Evolutionary conservation across 2,329 filamentous ascomycete species (phyloP).

Genomic region (Alternaria novae-zelandiae): DNA sequence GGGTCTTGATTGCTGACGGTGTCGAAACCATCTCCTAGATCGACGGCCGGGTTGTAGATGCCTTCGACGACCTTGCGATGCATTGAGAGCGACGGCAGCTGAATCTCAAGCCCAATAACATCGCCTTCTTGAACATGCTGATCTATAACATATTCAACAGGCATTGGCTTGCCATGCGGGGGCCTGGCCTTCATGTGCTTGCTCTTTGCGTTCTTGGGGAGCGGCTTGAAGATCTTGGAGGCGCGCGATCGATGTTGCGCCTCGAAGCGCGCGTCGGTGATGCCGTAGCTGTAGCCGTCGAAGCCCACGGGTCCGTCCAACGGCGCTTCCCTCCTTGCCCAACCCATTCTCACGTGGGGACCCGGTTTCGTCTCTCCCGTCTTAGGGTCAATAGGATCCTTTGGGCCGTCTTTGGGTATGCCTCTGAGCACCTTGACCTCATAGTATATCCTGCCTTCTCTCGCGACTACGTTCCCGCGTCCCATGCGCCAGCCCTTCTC

Average conservation of each 20-base stretch:
- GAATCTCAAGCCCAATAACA: constrained; percentile 92
- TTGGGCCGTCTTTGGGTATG: constrained; percentile 59
- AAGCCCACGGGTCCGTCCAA: constrained; percentile 85
- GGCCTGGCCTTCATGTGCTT: constrained; percentile 50
- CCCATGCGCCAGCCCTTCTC: constrained; percentile 93
- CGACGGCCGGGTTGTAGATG: constrained; percentile 84
- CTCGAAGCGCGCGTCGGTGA: constrained; percentile 88
- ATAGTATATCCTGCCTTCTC: constrained; percentile 92
- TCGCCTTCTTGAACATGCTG: constrained; percentile 87
- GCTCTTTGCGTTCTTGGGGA: constrained; percentile 48
- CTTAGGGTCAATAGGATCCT: constrained; percentile 42
- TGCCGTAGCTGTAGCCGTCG: constrained; percentile 91
- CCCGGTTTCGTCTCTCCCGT: constrained; percentile 57
- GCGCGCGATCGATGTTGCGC: constrained; percentile 92
- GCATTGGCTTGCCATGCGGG: constrained; percentile 42
- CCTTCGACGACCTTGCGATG: constrained; percentile 89
- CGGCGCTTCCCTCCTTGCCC: constrained; percentile 79
- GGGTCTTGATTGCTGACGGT: constrained; percentile 47
- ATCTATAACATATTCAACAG: constrained; percentile 61
- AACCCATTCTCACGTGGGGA: constrained; percentile 79
- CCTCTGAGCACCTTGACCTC: constrained; percentile 90
- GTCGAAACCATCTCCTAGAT: constrained; percentile 66
- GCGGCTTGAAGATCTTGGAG: constrained; percentile 73
- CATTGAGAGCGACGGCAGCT: constrained; percentile 80
- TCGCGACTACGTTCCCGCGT: constrained; percentile 85